Percentiles rank a stretch among this genome's conserved stretches.
Conservation (phyloP, 257 asterid species). For the Verbascum thapsus region DNA sequence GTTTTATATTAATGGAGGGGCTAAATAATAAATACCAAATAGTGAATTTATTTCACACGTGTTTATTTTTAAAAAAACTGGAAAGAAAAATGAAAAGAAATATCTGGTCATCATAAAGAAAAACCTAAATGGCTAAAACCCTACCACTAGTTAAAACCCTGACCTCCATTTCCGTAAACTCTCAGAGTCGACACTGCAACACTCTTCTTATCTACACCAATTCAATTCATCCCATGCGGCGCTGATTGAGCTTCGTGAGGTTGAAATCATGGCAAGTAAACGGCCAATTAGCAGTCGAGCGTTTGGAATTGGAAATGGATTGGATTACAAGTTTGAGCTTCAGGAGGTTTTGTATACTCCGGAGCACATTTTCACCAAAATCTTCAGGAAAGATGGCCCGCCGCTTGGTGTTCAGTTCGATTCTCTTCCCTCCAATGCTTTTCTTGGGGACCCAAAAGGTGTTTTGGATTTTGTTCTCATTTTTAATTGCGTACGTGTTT, state of each 20-base stretch:
- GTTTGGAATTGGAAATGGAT: slow-evolving; percentile 32
- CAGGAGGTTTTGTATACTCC: slow-evolving; percentile 75
- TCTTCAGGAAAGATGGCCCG: slow-evolving; percentile 92
- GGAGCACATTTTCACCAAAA: slow-evolving; percentile 62
- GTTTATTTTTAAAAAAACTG: too few species aligned
- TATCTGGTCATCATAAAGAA: background rate
- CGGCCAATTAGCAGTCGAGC: slow-evolving; percentile 30
- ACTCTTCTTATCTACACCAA: background rate
- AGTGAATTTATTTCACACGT: too few species aligned
- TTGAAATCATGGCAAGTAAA: slow-evolving; percentile 45
- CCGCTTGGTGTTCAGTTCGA: slow-evolving; percentile 75
- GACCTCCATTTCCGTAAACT: slow-evolving; percentile 39
- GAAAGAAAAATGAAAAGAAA: background rate
- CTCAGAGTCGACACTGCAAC: slow-evolving; percentile 8
- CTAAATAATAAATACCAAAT: too few species aligned
- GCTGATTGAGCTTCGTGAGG: slow-evolving; percentile 30
- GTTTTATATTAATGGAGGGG: too few species aligned
- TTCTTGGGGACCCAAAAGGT: slow-evolving; percentile 30
- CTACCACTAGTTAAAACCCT: slow-evolving; percentile 74
- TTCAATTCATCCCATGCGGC: slow-evolving; percentile 30
- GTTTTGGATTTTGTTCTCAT: background rate
- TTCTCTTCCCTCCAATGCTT: slow-evolving; percentile 63
- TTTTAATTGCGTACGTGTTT: slow-evolving; percentile 13
- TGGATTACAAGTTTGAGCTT: slow-evolving; percentile 57
- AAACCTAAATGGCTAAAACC: slow-evolving; percentile 52